phyloP scores from a whole-genome alignment of 2,329 filamentous ascomycete species.

The Diplodia intermedia region DNA sequence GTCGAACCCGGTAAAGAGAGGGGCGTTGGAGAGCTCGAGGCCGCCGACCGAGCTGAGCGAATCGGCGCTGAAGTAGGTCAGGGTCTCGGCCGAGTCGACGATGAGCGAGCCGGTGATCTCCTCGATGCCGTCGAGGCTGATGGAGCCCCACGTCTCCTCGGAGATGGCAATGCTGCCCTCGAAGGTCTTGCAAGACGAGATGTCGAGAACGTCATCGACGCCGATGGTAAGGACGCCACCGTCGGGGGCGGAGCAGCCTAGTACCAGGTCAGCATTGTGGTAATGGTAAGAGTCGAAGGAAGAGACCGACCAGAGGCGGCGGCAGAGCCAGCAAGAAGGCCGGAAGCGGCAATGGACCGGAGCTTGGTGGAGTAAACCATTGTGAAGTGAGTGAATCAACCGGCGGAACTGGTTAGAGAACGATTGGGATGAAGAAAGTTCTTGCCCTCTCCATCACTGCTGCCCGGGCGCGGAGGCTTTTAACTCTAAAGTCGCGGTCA shows the following conservation, averaged over 20 bases:
- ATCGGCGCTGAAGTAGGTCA: constrained; percentile 25
- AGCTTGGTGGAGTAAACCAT: constrained; percentile 27
- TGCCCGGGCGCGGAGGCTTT: neutral
- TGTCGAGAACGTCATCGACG: constrained; percentile 1
- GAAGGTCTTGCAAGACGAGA: constrained; percentile 26
- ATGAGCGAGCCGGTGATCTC: constrained; percentile 27
- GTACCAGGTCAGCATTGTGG: neutral
- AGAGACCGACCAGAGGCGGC: constrained; percentile 16
- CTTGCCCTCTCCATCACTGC: constrained; percentile 17
- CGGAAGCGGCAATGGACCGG: constrained; percentile 25
- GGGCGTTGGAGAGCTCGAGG: constrained; percentile 11
- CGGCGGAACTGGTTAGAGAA: constrained; percentile 1
- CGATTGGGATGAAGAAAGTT: constrained; percentile 23
- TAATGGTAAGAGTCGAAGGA: too few species aligned
- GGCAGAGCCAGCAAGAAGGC: constrained; percentile 17
- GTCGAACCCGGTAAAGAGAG: constrained; percentile 14
- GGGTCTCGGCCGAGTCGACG: constrained; percentile 17
- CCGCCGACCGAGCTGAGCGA: constrained; percentile 14
- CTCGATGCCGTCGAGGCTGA: constrained; percentile 21
- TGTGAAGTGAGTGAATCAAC: constrained; percentile 12
- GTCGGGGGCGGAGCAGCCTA: constrained; percentile 22
- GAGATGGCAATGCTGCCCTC: constrained; percentile 20
- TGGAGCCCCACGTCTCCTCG: constrained; percentile 39
- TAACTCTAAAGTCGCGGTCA: constrained; percentile 27
- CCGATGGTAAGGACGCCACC: constrained; percentile 20